Base-by-base conservation (phyloP, 2,329 filamentous ascomycete genomes). In the Aspergillus fumigatus region DNA sequence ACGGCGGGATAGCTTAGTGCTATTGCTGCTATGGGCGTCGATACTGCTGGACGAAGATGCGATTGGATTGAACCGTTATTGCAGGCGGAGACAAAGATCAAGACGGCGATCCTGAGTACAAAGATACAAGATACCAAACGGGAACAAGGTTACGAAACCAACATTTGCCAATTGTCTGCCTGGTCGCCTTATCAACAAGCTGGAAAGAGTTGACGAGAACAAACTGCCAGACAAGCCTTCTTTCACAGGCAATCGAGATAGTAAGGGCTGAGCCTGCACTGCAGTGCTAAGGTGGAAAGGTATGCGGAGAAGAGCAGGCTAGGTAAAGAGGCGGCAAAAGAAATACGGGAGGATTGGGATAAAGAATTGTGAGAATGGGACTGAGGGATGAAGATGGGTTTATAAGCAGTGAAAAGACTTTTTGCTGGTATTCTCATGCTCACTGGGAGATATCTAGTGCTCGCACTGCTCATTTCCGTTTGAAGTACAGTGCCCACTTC, bases 181-280 rank as follows among this genome's bases (percentile, higher is more conserved):
- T 48, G 48, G 48, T 56, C 43, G 49, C 57, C 57, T 58, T 62
- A 62, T 60, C 55, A 58, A 62, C 55, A 54, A 51, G 35, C 48
- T 49, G 52, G 21, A 26, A 29, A 50, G 23, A 26, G 43, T 47
- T 29, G 38, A 41, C 45, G 43, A 38, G 32, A 17, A 38, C 32
- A 43, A 51, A 41, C 48, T 43, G 48, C 14, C n/a, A 38, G 32
- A 38, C 32, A 35, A 41, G 43, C 40, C 48, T 51, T 53, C 10
- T 55, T 55, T 53, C 48, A 21, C 23, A 53, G 48, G 57, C 40
- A 52, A 43, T 43, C 49, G 58, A 55, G 41, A 38, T 38, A 48
- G 11, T 14, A 35, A 35, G 52, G 53, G 51, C 17, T 51, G 49
- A 50, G 32, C 32, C 32, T 38, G 32, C 32, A 52, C 21, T 35